Evolutionary conservation across 2,329 filamentous ascomycete genomes (phyloP).

Genomic region (Pseudogymnoascus sp.): DNA sequence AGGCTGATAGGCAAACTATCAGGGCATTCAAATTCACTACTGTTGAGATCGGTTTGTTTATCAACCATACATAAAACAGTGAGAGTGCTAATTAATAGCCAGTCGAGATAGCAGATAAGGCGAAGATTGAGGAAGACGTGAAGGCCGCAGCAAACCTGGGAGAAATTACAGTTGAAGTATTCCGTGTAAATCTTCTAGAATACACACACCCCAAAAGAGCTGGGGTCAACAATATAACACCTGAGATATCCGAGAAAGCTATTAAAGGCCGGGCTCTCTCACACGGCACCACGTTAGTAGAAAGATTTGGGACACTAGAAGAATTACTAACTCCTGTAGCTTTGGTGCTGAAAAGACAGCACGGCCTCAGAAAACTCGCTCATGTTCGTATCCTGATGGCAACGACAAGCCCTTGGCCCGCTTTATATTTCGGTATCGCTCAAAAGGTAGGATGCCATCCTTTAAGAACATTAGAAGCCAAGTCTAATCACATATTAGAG

Average conservation of each 20-base stretch:
- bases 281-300: neutral
- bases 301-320: neutral
- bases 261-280: neutral
- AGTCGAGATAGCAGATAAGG: neutral
- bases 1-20: neutral
- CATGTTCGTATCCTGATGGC: too few species aligned
- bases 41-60: neutral
- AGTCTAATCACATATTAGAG: too few species aligned
- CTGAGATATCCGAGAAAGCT: neutral
- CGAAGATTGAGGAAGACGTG: neutral
- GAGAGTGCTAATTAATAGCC: neutral
- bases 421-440: conserved; percentile 25
- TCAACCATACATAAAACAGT: neutral
- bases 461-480: too few species aligned
- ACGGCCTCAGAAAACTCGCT: too few species aligned
- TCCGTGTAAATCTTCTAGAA: too few species aligned
- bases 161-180: too few species aligned
- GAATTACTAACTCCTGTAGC: too few species aligned
- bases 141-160: neutral
- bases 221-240: too few species aligned
- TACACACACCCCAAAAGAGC: too few species aligned
- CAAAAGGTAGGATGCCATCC: conserved; percentile 12
- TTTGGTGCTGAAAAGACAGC: too few species aligned
- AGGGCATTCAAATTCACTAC: neutral
- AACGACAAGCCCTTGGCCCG: conserved; percentile 13